Percentiles rank a stretch among this genome's conserved stretches.
These are phyloP conservation scores for Ogataea chonburiensis DNA, from an alignment of 805 yeast species.

Conservation along the genomic window DNA sequence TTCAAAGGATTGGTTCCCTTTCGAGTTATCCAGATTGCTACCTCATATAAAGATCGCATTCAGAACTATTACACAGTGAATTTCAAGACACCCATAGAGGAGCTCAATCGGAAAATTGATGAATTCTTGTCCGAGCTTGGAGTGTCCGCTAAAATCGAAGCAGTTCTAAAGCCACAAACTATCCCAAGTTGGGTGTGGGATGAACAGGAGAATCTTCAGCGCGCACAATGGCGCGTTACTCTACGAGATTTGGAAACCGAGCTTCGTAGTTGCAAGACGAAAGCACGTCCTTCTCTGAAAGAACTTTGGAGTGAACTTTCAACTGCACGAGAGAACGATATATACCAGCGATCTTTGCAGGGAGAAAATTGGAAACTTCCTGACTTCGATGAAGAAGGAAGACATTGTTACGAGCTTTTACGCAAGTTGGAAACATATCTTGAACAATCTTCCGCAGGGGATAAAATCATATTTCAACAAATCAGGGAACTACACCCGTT, in stretches of 20 bases:
- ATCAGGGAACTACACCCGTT: slow-evolving; percentile 47
- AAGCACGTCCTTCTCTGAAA: slow-evolving; percentile 42
- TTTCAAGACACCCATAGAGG: slow-evolving; percentile 45
- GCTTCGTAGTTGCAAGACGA: slow-evolving; percentile 41
- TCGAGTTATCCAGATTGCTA: slow-evolving; percentile 60
- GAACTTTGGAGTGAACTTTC: slow-evolving; percentile 46
- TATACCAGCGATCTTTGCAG: slow-evolving; percentile 44
- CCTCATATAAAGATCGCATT: slow-evolving; percentile 66
- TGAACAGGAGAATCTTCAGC: slow-evolving; percentile 52
- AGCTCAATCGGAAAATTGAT: slow-evolving; percentile 45
- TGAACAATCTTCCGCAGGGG: slow-evolving; percentile 60
- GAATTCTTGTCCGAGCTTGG: slow-evolving; percentile 46
- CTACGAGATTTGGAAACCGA: slow-evolving; percentile 45
- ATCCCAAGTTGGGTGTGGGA: slow-evolving; percentile 58
- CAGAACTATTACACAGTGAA: slow-evolving; percentile 48
- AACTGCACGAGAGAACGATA: slow-evolving; percentile 57
- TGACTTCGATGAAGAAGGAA: slow-evolving; percentile 45
- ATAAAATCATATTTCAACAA: slow-evolving; percentile 47
- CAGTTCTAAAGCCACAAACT: slow-evolving; percentile 53
- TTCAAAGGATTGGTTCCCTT: slow-evolving; percentile 68
- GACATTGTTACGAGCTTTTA: slow-evolving; percentile 40
- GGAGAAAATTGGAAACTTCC: slow-evolving; percentile 59
- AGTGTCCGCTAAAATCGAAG: slow-evolving; percentile 63
- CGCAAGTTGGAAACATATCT: slow-evolving; percentile 48
- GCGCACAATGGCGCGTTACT: slow-evolving; percentile 50